These are phyloP conservation scores for Umbelopsis sp. DNA, from an alignment of 192 early-diverging fungal species.

Conservation along the genomic window DNA sequence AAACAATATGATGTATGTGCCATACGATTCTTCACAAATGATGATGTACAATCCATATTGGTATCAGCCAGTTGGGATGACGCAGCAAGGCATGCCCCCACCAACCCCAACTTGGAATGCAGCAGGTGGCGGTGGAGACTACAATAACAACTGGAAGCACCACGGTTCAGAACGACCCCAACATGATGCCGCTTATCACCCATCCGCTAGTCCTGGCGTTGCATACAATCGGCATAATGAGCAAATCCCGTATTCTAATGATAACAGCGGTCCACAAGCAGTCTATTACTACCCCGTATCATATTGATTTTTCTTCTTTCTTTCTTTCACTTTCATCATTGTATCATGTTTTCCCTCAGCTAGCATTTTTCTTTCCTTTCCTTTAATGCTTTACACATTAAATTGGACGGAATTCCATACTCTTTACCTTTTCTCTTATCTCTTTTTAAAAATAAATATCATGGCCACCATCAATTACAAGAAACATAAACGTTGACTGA, in stretches of 20 bases:
- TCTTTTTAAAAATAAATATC: background rate
- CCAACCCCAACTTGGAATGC: background rate
- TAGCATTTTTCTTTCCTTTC: background rate
- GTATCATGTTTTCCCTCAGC: conserved; percentile 5
- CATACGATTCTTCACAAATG: conserved; percentile 6
- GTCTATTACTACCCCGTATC: conserved; percentile 17
- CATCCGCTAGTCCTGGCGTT: background rate
- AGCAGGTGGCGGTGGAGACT: background rate
- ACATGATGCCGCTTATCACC: background rate
- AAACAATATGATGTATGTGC: conserved; percentile 14
- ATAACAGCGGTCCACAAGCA: conserved; percentile 10
- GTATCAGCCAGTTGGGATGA: conserved; percentile 4
- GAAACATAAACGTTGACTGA: too few relatives aligned
- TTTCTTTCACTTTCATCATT: conserved; percentile 10
- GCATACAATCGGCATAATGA: conserved; percentile 5
- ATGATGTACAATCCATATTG: conserved; percentile 12
- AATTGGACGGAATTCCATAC: background rate
- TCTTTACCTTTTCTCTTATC: too few relatives aligned
- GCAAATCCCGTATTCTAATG: background rate
- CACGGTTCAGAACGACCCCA: background rate
- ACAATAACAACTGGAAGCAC: conserved; percentile 3
- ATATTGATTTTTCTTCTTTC: background rate
- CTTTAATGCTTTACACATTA: background rate
- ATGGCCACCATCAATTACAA: background rate
- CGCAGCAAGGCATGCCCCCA: conserved; percentile 7